Percentiles rank a stretch among this genome's conserved stretches.
Conservation (phyloP, 2,329 filamentous ascomycete species). For the Aspergillus terreus region DNA sequence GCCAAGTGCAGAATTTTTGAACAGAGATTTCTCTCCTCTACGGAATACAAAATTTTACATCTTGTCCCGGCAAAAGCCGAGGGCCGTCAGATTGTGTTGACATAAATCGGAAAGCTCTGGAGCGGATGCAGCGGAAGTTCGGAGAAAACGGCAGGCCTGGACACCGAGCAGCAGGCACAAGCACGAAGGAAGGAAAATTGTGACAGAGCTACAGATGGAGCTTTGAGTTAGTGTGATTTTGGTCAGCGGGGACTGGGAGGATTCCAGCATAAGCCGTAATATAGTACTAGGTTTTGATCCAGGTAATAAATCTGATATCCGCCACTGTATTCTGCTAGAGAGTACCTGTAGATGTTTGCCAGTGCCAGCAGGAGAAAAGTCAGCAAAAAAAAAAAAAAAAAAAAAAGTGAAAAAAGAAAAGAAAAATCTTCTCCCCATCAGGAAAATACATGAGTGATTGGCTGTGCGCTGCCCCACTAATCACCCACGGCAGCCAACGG, state of each 20-base stretch:
- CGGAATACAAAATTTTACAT: no score
- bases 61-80: no score
- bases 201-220: conserved; percentile 4
- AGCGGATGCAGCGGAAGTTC: conserved; percentile 26
- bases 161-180: conserved; percentile 7
- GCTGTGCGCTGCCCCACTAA: conserved; percentile 12
- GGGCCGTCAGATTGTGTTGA: not conserved
- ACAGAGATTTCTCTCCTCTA: no score
- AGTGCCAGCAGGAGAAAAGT: not conserved
- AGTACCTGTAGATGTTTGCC: not conserved
- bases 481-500: conserved; percentile 20
- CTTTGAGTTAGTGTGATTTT: not conserved
- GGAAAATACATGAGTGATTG: conserved; percentile 14
- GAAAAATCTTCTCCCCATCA: not conserved
- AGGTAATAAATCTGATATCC: no score
- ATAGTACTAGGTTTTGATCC: no score
- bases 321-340: no score
- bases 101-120: not conserved
- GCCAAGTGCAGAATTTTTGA: no score
- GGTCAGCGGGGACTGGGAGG: no score
- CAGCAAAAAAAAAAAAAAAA: conserved; percentile 1
- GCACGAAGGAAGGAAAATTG: conserved; percentile 4
- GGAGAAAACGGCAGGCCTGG: conserved; percentile 15
- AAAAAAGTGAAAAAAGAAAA: conserved; percentile 2
- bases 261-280: no score